Conservation (phyloP, 2,329 filamentous ascomycete genomes). For the Fusarium continuum region DNA sequence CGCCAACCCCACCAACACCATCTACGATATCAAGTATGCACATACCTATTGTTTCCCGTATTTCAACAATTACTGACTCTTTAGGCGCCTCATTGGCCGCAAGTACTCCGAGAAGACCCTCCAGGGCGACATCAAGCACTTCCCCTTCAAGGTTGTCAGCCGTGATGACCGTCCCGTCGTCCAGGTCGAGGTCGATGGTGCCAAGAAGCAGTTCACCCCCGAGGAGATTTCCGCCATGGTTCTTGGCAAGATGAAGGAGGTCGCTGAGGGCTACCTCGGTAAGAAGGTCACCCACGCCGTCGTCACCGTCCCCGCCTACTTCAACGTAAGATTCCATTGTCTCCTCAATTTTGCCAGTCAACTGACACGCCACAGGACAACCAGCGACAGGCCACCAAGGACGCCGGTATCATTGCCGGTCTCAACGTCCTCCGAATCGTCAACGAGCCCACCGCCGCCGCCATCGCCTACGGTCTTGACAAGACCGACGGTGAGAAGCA, state of each 20-base stretch:
- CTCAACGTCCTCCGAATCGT: slow-evolving; percentile 96
- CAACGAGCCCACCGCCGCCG: slow-evolving; percentile 95
- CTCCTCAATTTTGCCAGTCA: background rate
- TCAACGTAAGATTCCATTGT: slow-evolving; percentile 68
- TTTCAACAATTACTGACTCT: slow-evolving; percentile 29
- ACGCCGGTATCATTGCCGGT: slow-evolving; percentile 90
- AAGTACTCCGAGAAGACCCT: slow-evolving; percentile 87
- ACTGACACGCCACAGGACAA: slow-evolving; percentile 67
- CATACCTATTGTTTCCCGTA: background rate
- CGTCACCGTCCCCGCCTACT: slow-evolving; percentile 95
- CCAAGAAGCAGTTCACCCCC: slow-evolving; percentile 77
- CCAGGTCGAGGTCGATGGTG: slow-evolving; percentile 73
- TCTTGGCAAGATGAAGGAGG: slow-evolving; percentile 85
- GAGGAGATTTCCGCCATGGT: slow-evolving; percentile 86
- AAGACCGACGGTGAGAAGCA: slow-evolving; percentile 85
- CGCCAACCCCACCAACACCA: slow-evolving; percentile 77
- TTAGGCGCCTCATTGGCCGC: slow-evolving; percentile 83
- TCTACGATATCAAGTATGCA: slow-evolving; percentile 85
- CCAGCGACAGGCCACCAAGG: slow-evolving; percentile 96
- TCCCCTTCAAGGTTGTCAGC: slow-evolving; percentile 93
- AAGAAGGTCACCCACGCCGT: slow-evolving; percentile 88
- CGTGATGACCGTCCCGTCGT: slow-evolving; percentile 91
- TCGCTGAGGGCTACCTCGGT: slow-evolving; percentile 80
- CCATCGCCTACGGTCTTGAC: slow-evolving; percentile 92
- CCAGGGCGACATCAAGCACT: slow-evolving; percentile 95